Base-by-base conservation (phyloP, 2,329 filamentous ascomycete genomes). In the Verticillium longisporum region DNA sequence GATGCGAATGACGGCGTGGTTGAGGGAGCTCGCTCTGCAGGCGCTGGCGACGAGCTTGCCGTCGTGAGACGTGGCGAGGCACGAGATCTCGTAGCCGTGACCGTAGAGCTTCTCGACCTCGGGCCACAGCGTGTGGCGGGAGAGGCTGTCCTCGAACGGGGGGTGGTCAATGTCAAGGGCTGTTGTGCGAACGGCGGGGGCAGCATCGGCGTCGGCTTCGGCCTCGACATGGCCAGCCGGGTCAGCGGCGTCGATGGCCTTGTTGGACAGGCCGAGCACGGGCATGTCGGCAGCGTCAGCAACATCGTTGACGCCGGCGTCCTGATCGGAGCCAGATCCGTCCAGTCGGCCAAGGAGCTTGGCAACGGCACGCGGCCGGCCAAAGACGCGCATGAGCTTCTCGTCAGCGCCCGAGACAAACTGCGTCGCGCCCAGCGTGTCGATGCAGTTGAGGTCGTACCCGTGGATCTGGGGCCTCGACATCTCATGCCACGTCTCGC, bases 361-460 rank as follows among this genome's bases (percentile, higher is more conserved):
- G 0, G 92, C 92, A 10, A 96, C 90, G 5, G 89, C 89, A 71
- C 87, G 90, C 6, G 95, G 95, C 75, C 97, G 88, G 69, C 90
- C 88, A 74, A 99, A 99, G 1, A 99, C 94, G 31, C 95, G 89
- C 73, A 99, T 85, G n/a, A 99, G 85, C 76, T 99, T 99, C 78
- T 99, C 95, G 66, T 99, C 95, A 3, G 95, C 95, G 6, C 95
- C 95, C 2, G 93, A 96, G 26, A 98, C 89, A 71, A 99, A 99
- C 67, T 88, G 89, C 7, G 85, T 82, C 7, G 83, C 75, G 7
- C 86, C 87, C 5, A 97, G 80, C 0, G 87, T 84, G 69, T 92
- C 90, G 65, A 98, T 88, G 73, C 95, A 98, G 78, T 98, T 99
- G 60, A 99, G 83, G 73, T 99, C 94, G 73, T 99, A 99, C 41